These are phyloP conservation scores for Cordyceps cicadae DNA, from an alignment of 2,329 filamentous ascomycete species.

Conservation along the genomic window DNA sequence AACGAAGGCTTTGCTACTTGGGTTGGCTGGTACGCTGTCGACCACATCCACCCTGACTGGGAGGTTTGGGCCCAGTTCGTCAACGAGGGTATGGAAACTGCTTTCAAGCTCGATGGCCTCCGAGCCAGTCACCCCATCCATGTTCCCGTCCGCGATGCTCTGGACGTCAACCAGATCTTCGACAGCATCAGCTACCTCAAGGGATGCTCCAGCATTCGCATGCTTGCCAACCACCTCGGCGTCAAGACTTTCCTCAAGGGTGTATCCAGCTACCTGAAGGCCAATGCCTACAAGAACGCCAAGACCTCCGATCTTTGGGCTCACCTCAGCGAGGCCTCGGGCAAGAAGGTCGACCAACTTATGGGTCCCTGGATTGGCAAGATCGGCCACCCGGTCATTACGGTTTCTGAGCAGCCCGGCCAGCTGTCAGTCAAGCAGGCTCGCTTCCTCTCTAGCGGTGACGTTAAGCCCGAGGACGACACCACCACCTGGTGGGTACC, in stretches of 20 bases:
- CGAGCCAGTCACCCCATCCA: slow-evolving; percentile 93
- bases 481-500: slow-evolving; percentile 94
- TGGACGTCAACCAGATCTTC: slow-evolving; percentile 97
- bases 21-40: slow-evolving; percentile 91
- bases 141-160: slow-evolving; percentile 83
- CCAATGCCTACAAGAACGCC: slow-evolving; percentile 81
- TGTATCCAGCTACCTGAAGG: slow-evolving; percentile 81
- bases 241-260: slow-evolving; percentile 83
- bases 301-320: slow-evolving; percentile 88
- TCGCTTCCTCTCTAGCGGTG: slow-evolving; percentile 84
- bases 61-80: slow-evolving; percentile 97
- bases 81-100: slow-evolving; percentile 86
- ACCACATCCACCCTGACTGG: slow-evolving; percentile 93
- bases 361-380: slow-evolving; percentile 95
- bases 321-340: slow-evolving; percentile 78
- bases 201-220: slow-evolving; percentile 91
- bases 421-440: slow-evolving; percentile 77
- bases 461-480: slow-evolving; percentile 86
- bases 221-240: slow-evolving; percentile 86
- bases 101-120: slow-evolving; percentile 81
- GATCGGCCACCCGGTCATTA: slow-evolving; percentile 89
- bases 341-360: slow-evolving; percentile 73
- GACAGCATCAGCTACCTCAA: slow-evolving; percentile 95
- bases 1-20: slow-evolving; percentile 97
- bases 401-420: slow-evolving; percentile 72